phyloP scores from a whole-genome alignment of 495 filamentous ascomycete genomes.

The Talaromyces liani region DNA sequence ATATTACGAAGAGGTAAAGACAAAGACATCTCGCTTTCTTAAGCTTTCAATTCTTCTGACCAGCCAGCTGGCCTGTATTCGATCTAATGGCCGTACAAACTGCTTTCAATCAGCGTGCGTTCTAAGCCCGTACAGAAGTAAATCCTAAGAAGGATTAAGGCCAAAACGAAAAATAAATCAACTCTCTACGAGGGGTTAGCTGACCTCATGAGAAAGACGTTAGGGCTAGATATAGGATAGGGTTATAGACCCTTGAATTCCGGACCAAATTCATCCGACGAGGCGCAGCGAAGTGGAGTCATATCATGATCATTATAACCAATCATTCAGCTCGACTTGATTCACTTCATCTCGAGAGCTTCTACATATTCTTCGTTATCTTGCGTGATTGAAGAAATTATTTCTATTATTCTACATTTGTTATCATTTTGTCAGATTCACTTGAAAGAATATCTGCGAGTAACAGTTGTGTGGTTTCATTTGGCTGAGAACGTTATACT shows the following conservation, averaged over 20 bases:
- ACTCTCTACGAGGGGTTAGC: too few species aligned
- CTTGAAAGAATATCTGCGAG: too few species aligned
- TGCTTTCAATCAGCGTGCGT: neutral
- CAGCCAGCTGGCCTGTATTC: neutral
- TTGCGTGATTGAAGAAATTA: neutral
- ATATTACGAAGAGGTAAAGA: neutral
- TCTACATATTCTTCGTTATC: neutral
- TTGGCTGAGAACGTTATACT: too few species aligned
- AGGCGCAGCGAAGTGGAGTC: neutral
- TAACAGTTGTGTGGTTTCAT: too few species aligned
- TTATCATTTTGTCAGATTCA: too few species aligned
- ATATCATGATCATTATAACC: neutral
- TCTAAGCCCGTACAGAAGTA: too few species aligned
- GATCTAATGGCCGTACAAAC: neutral
- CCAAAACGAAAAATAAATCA: too few species aligned
- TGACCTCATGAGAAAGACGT: neutral
- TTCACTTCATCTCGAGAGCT: neutral
- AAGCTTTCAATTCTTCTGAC: neutral
- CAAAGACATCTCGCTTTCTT: neutral
- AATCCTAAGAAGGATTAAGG: too few species aligned
- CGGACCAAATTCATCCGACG: neutral
- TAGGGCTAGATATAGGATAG: neutral
- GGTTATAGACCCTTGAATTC: neutral
- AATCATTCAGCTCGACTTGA: neutral
- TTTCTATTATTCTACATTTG: too few species aligned